Conservation (phyloP, 176 grass and related monocot species). For the Hyparrhenia diplandra region DNA sequence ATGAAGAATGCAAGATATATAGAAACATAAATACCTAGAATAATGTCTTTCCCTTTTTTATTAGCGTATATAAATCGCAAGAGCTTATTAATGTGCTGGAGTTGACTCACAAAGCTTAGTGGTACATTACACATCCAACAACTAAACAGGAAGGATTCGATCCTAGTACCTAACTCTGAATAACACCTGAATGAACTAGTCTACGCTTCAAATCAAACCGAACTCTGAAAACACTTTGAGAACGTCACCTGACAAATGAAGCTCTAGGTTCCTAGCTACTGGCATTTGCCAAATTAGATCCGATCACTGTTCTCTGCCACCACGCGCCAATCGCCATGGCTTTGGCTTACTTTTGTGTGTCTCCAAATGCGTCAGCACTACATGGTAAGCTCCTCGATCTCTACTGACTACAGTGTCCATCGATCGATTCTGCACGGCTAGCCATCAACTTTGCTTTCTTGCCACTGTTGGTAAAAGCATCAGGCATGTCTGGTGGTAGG, state of each 20-base stretch:
- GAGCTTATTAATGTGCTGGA: neutral
- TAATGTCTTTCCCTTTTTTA: neutral
- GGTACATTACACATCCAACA: neutral
- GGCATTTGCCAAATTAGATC: neutral
- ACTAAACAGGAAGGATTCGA: neutral
- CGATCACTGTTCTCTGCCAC: neutral
- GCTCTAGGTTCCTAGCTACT: neutral
- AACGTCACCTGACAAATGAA: neutral
- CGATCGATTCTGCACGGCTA: neutral
- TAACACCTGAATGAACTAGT: neutral
- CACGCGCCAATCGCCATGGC: neutral
- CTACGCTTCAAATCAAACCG: neutral
- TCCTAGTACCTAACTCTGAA: neutral
- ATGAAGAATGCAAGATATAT: neutral
- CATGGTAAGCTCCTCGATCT: neutral
- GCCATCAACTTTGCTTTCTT: neutral
- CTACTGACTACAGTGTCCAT: neutral
- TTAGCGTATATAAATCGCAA: neutral
- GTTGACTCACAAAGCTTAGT: neutral
- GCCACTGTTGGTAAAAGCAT: neutral
- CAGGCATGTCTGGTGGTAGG: neutral
- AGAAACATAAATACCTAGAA: neutral
- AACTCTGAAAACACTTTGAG: slow-evolving; percentile 5
- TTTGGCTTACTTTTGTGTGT: neutral
- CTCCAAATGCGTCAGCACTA: neutral